Evolutionary conservation across 768 basidiomycete genomes (phyloP).

Genomic region (Termitomyces sp.): DNA sequence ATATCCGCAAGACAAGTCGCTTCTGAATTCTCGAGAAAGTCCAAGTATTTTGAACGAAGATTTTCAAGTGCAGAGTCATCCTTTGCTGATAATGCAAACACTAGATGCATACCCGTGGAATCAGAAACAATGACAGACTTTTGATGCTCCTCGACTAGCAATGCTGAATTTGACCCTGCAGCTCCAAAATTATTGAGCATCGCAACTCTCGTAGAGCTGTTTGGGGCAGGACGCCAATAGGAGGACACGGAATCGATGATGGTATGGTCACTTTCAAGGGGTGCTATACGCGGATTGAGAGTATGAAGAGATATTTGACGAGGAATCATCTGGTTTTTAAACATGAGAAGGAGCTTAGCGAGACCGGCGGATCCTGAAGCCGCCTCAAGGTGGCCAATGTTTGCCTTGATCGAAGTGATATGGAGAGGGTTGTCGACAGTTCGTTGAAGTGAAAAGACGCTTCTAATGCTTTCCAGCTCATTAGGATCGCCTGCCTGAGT

Average conservation of each 20-base stretch:
- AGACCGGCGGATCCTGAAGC: constrained; percentile 71
- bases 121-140: neutral
- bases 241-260: constrained; percentile 36
- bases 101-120: constrained; percentile 21
- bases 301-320: constrained; percentile 51
- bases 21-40: constrained; percentile 36
- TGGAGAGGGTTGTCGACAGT: constrained; percentile 47
- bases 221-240: constrained; percentile 37
- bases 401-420: constrained; percentile 66
- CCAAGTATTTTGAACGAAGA: constrained; percentile 42
- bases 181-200: constrained; percentile 76
- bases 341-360: constrained; percentile 68
- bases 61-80: constrained; percentile 38
- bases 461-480: constrained; percentile 60
- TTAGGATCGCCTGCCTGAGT: constrained; percentile 66
- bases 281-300: constrained; percentile 53
- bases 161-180: constrained; percentile 61
- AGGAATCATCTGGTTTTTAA: constrained; percentile 51
- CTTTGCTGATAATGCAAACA: constrained; percentile 64
- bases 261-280: constrained; percentile 41
- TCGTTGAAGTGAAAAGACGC: constrained; percentile 42
- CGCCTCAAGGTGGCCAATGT: constrained; percentile 72
- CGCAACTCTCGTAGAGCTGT: constrained; percentile 39
- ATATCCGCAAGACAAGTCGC: constrained; percentile 38
- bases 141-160: constrained; percentile 52